phyloP scores from a whole-genome alignment of 2,329 filamentous ascomycete genomes.

The Phaeoacremonium minimum region DNA sequence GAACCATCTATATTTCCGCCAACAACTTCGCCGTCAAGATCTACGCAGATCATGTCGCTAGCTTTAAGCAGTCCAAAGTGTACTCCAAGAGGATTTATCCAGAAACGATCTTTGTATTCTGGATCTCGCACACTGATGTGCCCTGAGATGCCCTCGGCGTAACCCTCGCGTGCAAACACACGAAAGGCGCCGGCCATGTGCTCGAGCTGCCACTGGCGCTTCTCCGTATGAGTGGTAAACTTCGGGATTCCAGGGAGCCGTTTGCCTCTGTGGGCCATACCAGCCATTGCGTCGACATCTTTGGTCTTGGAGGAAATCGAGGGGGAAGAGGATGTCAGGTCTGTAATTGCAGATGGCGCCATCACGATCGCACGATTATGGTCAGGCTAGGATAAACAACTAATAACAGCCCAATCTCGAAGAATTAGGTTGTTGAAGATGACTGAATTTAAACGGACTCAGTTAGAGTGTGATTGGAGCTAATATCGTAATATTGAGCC shows the following conservation, averaged over 20 bases:
- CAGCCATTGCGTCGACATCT: conserved; percentile 6
- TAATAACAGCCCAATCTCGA: too few species aligned
- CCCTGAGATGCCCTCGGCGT: conserved; percentile 56
- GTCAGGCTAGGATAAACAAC: too few species aligned
- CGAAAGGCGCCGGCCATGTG: conserved; percentile 57
- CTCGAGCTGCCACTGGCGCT: conserved; percentile 50
- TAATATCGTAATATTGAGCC: too few species aligned
- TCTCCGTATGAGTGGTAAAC: conserved; percentile 42
- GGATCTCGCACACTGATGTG: conserved; percentile 59
- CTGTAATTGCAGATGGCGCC: conserved; percentile 2
- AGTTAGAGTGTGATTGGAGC: too few species aligned
- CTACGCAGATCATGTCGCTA: conserved; percentile 53
- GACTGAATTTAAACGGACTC: too few species aligned
- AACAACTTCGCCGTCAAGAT: conserved; percentile 48
- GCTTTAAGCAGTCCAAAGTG: conserved; percentile 56
- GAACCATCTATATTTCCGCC: conserved; percentile 42
- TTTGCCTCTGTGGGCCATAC: conserved; percentile 10
- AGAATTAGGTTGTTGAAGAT: too few species aligned
- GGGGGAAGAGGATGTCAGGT: not conserved
- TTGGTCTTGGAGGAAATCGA: not conserved
- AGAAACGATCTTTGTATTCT: conserved; percentile 49
- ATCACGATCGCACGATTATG: too few species aligned
- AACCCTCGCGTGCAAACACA: conserved; percentile 54
- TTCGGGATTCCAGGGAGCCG: conserved; percentile 44
- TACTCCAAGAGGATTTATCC: conserved; percentile 56